Conservation (phyloP, 225 moss, liverwort and hornwort genomes). For the Marchantia paleacea region DNA sequence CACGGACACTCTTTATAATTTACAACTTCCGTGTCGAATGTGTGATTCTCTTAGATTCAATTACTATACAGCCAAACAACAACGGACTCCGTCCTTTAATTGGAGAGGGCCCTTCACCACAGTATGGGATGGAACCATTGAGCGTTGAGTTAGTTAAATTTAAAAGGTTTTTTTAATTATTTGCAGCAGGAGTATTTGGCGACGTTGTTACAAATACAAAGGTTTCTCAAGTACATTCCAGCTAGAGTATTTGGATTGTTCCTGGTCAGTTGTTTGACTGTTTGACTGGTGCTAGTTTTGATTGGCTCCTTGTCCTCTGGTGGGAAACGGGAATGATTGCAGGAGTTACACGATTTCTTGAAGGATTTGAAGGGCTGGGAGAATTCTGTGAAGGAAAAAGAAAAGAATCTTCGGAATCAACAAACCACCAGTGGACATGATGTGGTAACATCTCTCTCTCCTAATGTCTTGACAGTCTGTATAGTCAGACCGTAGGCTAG, state of each 20-base stretch:
- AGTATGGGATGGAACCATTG: background rate
- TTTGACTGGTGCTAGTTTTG: background rate
- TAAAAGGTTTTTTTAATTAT: no score
- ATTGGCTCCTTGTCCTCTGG: background rate
- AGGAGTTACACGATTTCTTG: slow-evolving; percentile 88
- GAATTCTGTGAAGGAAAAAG: slow-evolving; percentile 81
- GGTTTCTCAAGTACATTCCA: background rate
- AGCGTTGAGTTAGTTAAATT: background rate
- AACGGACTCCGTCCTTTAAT: no score
- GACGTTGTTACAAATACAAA: no score
- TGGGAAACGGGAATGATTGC: slow-evolving; percentile 15
- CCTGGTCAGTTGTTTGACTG: background rate
- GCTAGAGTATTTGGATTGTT: background rate
- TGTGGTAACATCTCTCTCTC: slow-evolving; percentile 14
- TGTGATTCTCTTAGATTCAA: background rate
- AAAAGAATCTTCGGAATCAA: slow-evolving; percentile 50
- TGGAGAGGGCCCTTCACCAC: background rate
- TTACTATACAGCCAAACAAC: no score
- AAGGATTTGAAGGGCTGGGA: slow-evolving; percentile 92
- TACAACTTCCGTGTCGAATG: background rate
- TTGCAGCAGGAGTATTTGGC: background rate
- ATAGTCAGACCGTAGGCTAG: no score
- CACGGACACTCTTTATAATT: background rate
- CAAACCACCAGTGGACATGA: background rate
- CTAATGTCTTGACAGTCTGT: background rate